phyloP scores from a whole-genome alignment of 306 rosid species.

The Cicer judaicum region DNA sequence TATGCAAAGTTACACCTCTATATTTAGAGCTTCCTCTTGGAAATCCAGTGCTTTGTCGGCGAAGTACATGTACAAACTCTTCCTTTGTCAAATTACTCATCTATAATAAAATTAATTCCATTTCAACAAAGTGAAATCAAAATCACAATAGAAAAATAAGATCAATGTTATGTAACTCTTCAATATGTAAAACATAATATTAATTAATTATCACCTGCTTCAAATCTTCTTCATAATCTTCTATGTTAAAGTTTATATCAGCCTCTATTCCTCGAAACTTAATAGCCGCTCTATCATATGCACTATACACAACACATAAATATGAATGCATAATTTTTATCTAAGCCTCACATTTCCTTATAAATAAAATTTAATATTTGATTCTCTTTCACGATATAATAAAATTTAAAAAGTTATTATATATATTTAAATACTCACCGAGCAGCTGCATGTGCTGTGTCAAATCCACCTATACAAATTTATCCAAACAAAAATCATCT shows the following conservation, averaged over 20 bases:
- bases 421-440: slow-evolving; percentile 64
- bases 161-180: neutral
- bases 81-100: slow-evolving; percentile 95
- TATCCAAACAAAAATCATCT: slow-evolving; percentile 53
- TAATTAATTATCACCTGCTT: slow-evolving; percentile 66
- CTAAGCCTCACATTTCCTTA: slow-evolving; percentile 17
- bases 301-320: slow-evolving; percentile 56
- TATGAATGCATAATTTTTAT: neutral
- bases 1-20: slow-evolving; percentile 98
- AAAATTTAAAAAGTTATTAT: slow-evolving; percentile 19
- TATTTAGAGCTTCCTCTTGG: slow-evolving; percentile 99
- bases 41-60: slow-evolving; percentile 99
- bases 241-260: slow-evolving; percentile 90
- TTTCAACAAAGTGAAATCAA: neutral
- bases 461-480: slow-evolving; percentile 91
- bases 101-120: slow-evolving; percentile 52
- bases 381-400: slow-evolving; percentile 21
- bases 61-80: slow-evolving; percentile 98
- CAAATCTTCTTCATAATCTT: slow-evolving; percentile 92
- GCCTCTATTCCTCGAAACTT: slow-evolving; percentile 95
- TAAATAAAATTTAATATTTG: slow-evolving; percentile 25
- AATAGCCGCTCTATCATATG: slow-evolving; percentile 97
- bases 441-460: slow-evolving; percentile 99
- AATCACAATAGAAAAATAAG: slow-evolving; percentile 33
- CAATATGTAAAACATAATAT: neutral